These are phyloP conservation scores for Pythium aquatile DNA, from an alignment of 352 stramenopile species.

Conservation along the genomic window DNA sequence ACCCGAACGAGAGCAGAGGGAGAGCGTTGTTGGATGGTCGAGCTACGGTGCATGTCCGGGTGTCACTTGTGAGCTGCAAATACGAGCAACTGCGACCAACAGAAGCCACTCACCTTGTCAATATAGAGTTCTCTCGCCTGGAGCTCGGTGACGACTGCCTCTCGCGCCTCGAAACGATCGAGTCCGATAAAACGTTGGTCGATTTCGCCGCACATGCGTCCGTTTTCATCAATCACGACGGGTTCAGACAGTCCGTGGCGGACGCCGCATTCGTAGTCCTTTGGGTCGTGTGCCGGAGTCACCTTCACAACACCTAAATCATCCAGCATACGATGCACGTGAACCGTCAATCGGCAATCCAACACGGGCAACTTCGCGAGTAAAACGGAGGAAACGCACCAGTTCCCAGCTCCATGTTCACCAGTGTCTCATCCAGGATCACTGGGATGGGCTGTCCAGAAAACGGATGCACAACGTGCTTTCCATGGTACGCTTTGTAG, in stretches of 20 bases:
- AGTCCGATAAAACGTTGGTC: constrained; percentile 89
- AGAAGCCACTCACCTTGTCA: constrained; percentile 86
- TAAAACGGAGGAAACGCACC: constrained; percentile 48
- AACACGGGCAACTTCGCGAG: too few relatives aligned
- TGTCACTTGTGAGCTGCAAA: constrained; percentile 14
- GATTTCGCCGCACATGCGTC: constrained; percentile 68
- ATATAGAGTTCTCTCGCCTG: constrained; percentile 86
- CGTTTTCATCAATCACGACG: constrained; percentile 72
- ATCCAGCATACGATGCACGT: background rate
- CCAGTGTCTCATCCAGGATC: constrained; percentile 92
- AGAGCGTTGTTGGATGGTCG: constrained; percentile 84
- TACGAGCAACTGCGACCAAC: constrained; percentile 19
- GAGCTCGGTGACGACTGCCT: constrained; percentile 91
- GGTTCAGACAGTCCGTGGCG: constrained; percentile 89
- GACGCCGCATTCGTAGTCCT: constrained; percentile 99
- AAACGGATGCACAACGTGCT: constrained; percentile 96
- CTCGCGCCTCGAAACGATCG: constrained; percentile 94
- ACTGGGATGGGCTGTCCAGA: constrained; percentile 90
- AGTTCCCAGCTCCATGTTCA: constrained; percentile 99
- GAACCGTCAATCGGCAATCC: too few relatives aligned
- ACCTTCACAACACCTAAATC: constrained; percentile 87
- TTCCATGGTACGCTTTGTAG: constrained; percentile 96
- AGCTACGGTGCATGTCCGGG: constrained; percentile 31
- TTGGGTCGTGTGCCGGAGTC: constrained; percentile 99
- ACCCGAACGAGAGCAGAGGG: constrained; percentile 96